Evolutionary conservation across 306 rosid species (phyloP).

Genomic region (Ziziphus jujuba): DNA sequence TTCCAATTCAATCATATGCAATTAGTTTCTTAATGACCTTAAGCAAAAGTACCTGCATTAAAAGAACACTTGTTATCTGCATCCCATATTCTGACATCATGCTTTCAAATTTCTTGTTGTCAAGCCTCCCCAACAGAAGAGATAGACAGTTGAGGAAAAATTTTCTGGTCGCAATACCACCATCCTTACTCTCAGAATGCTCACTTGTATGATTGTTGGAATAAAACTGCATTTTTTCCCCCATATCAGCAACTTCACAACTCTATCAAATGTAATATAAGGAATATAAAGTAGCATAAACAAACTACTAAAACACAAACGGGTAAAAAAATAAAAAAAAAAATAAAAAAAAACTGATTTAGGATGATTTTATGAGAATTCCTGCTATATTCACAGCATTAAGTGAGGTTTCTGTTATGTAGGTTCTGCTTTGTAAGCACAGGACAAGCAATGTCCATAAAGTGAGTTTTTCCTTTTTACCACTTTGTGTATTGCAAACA

Average conservation of each 20-base stretch:
- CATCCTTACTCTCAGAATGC: constrained; percentile 53
- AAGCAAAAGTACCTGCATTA: constrained; percentile 63
- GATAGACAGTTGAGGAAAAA: constrained; percentile 86
- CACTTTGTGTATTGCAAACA: too few species aligned
- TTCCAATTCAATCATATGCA: constrained; percentile 11
- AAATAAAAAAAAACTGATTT: not conserved
- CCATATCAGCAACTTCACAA: constrained; percentile 33
- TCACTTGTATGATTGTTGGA: constrained; percentile 59
- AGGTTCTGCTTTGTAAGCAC: too few species aligned
- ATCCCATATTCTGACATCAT: constrained; percentile 59
- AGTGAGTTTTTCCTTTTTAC: too few species aligned
- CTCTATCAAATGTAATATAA: constrained; percentile 18
- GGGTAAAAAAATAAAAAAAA: not conserved
- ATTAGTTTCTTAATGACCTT: constrained; percentile 17
- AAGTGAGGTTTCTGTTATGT: too few species aligned
- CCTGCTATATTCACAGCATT: too few species aligned
- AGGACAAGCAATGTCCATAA: too few species aligned
- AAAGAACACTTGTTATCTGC: constrained; percentile 60
- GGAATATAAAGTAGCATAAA: not conserved
- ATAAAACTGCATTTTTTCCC: constrained; percentile 49
- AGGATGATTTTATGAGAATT: too few species aligned
- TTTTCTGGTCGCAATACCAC: constrained; percentile 67
- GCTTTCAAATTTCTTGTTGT: constrained; percentile 59
- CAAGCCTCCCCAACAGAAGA: constrained; percentile 81
- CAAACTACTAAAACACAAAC: not conserved